These are phyloP conservation scores for Rhodotorula sp. DNA, from an alignment of 1,284 basidiomycete species.

Conservation along the genomic window DNA sequence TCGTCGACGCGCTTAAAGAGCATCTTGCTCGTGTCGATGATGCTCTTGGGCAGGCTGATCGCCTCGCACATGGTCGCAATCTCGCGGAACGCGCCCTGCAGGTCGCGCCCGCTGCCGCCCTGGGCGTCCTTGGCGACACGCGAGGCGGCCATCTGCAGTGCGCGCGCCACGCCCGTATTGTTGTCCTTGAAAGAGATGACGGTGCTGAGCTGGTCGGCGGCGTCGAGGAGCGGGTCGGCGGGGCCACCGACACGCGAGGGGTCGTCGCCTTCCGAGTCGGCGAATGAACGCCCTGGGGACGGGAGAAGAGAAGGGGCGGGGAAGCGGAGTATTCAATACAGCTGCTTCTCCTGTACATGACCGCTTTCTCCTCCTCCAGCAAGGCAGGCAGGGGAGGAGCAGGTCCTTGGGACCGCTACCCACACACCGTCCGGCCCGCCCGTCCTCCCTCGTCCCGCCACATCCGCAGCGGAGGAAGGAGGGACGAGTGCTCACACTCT, in stretches of 20 bases:
- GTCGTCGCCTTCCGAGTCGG: constrained; percentile 94
- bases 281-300: constrained; percentile 75
- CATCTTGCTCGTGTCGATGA: constrained; percentile 93
- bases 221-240: constrained; percentile 81
- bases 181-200: constrained; percentile 93
- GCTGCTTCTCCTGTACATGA: neutral
- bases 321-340: constrained; percentile 11
- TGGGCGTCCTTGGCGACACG: constrained; percentile 70
- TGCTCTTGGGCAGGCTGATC: constrained; percentile 90
- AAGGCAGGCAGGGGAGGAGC: neutral
- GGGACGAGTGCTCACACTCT: constrained; percentile 64
- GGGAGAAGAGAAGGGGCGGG: constrained; percentile 29
- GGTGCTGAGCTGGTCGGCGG: constrained; percentile 89
- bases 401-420: constrained; percentile 1
- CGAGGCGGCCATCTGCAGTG: constrained; percentile 86
- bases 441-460: neutral
- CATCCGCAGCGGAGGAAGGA: neutral
- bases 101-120: constrained; percentile 64
- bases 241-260: constrained; percentile 99
- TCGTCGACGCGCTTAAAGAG: constrained; percentile 96
- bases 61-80: constrained; percentile 93
- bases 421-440: neutral
- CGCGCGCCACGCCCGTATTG: constrained; percentile 85
- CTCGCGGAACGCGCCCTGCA: constrained; percentile 83
- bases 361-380: neutral